Evolutionary conservation across 805 yeast species (phyloP).

Genomic region (Metschnikowia lochheadii): DNA sequence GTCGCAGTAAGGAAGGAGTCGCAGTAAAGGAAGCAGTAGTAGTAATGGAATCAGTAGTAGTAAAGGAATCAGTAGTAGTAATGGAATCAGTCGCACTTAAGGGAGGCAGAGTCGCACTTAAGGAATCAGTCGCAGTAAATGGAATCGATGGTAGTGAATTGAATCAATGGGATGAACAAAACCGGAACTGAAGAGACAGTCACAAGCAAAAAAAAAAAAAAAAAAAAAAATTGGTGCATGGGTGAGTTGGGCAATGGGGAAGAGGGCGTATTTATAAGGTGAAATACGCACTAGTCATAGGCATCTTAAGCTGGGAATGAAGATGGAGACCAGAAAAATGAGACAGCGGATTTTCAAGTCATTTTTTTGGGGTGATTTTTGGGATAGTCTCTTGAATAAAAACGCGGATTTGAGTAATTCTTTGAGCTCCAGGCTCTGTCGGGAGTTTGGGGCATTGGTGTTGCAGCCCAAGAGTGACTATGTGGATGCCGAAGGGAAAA

Average conservation of each 20-base stretch:
- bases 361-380: too few species aligned
- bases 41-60: too few species aligned
- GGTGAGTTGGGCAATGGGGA: not conserved
- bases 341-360: too few species aligned
- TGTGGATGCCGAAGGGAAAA: conserved; percentile 15
- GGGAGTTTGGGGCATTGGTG: conserved; percentile 62
- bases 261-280: not conserved
- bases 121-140: too few species aligned
- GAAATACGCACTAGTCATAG: not conserved
- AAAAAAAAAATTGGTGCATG: not conserved
- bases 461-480: conserved; percentile 43
- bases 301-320: not conserved
- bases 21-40: too few species aligned
- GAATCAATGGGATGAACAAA: too few species aligned
- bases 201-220: too few species aligned
- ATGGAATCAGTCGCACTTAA: too few species aligned
- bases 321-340: not conserved
- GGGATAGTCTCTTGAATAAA: conserved; percentile 21
- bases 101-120: too few species aligned
- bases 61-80: too few species aligned
- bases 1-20: too few species aligned
- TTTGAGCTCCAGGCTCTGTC: conserved; percentile 49
- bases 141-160: too few species aligned
- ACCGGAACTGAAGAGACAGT: not conserved
- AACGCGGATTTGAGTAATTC: conserved; percentile 30